These are phyloP conservation scores for Metroxylon sagu DNA, from an alignment of 176 grass and related monocot genomes.

Conservation along the genomic window DNA sequence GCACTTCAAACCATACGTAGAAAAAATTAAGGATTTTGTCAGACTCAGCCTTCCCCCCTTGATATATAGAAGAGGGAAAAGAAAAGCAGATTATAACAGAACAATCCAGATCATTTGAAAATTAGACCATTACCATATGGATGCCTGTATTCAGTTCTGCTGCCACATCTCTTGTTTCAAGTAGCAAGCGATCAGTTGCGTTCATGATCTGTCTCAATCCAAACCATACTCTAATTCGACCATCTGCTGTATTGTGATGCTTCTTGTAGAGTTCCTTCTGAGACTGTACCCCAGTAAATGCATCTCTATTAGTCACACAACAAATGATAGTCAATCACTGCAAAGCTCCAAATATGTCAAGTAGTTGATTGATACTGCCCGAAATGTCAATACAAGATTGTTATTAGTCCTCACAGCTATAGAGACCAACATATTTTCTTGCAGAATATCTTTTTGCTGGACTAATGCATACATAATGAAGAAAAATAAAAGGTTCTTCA, in stretches of 20 bases:
- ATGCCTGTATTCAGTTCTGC: slow-evolving; percentile 85
- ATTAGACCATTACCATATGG: slow-evolving; percentile 58
- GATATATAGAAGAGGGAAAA: too few relatives aligned
- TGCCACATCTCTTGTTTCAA: slow-evolving; percentile 78
- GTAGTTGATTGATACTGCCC: too few relatives aligned
- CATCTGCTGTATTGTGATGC: slow-evolving; percentile 82
- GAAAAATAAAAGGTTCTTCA: too few relatives aligned
- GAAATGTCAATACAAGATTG: too few relatives aligned
- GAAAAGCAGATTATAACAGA: too few relatives aligned
- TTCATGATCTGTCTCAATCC: slow-evolving; percentile 98
- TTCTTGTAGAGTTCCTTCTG: slow-evolving; percentile 77
- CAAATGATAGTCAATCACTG: background rate
- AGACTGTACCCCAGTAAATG: slow-evolving; percentile 26
- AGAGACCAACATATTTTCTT: too few relatives aligned
- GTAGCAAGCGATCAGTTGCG: slow-evolving; percentile 58
- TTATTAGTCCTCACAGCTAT: too few relatives aligned
- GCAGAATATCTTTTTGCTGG: too few relatives aligned
- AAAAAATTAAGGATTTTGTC: too few relatives aligned
- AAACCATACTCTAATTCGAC: slow-evolving; percentile 90
- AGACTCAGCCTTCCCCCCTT: too few relatives aligned
- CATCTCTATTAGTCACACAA: background rate
- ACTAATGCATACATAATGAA: too few relatives aligned
- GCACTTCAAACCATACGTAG: too few relatives aligned
- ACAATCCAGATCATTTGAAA: background rate
- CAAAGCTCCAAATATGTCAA: background rate